Evolutionary conservation across 108 stramenopile genomes (phyloP).

Genomic region (Seminavis robusta): DNA sequence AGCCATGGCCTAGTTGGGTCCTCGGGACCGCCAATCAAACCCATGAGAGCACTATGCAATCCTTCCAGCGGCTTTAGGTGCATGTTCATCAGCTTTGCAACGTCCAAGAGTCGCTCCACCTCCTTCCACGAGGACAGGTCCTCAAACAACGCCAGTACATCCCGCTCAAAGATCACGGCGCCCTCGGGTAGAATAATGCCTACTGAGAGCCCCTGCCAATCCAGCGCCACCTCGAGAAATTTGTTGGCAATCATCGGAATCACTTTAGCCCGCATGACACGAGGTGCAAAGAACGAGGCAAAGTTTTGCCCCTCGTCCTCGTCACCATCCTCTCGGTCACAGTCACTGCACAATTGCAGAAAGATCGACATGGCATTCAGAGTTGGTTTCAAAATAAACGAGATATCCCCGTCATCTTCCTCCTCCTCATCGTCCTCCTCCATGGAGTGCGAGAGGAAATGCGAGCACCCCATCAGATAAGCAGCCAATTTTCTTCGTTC

Average conservation of each 20-base stretch:
- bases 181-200: constrained; percentile 44
- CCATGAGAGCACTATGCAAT: constrained; percentile 44
- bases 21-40: constrained; percentile 32
- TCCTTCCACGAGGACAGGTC: constrained; percentile 22
- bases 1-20: no score
- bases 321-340: background rate
- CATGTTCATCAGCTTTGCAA: constrained; percentile 44
- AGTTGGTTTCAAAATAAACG: background rate
- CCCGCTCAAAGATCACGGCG: constrained; percentile 36
- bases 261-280: constrained; percentile 18
- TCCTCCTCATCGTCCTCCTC: constrained; percentile 7
- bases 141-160: constrained; percentile 26
- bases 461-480: constrained; percentile 68
- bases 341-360: background rate
- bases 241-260: constrained; percentile 40
- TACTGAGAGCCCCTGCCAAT: constrained; percentile 60
- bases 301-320: background rate
- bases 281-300: constrained; percentile 1
- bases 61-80: constrained; percentile 18
- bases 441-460: constrained; percentile 32
- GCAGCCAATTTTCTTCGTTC: constrained; percentile 70
- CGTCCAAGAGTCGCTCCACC: constrained; percentile 46
- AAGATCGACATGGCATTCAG: background rate
- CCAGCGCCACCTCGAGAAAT: constrained; percentile 67
- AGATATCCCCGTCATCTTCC: constrained; percentile 21